A percentile compares a stretch with the other conserved stretches of the same genome.
Evolutionary conservation across 2,329 filamentous ascomycete species (phyloP).

Genomic region (Scedosporium boydii): DNA sequence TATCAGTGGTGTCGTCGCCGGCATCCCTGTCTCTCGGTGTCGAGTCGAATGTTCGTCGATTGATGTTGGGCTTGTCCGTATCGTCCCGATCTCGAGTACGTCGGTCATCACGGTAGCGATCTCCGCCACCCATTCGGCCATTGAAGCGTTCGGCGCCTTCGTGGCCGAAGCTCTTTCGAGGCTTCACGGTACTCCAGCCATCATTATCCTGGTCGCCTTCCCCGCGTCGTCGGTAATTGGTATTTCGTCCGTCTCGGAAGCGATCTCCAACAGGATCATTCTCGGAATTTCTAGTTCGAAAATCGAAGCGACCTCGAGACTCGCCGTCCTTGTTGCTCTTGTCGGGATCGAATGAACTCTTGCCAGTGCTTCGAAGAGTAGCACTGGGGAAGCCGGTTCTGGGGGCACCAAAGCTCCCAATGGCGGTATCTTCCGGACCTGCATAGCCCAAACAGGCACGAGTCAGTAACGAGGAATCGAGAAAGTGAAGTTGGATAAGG

Average conservation of each 20-base stretch:
- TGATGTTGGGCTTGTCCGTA: conserved; percentile 38
- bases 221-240: conserved; percentile 43
- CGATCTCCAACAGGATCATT: conserved; percentile 43
- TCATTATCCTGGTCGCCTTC: conserved; percentile 55
- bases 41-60: conserved; percentile 41
- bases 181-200: conserved; percentile 66
- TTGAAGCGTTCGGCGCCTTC: conserved; percentile 65
- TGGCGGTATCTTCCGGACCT: conserved; percentile 73
- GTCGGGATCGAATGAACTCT: conserved; percentile 29
- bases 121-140: conserved; percentile 49
- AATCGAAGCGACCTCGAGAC: conserved; percentile 48
- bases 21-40: conserved; percentile 37
- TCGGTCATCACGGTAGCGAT: conserved; percentile 32
- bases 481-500: not conserved
- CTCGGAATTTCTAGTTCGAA: conserved; percentile 38
- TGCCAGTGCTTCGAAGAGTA: conserved; percentile 24
- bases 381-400: conserved; percentile 27
- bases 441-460: conserved; percentile 12
- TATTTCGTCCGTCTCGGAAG: conserved; percentile 35
- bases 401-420: conserved; percentile 71
- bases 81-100: conserved; percentile 45
- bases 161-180: conserved; percentile 63
- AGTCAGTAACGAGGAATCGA: not conserved
- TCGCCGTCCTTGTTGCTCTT: conserved; percentile 43
- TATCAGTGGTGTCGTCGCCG: conserved; percentile 40